Percentiles rank a stretch among this genome's conserved stretches.
These are phyloP conservation scores for Phytophthora boehmeriae DNA, from an alignment of 352 stramenopile species.

Conservation along the genomic window DNA sequence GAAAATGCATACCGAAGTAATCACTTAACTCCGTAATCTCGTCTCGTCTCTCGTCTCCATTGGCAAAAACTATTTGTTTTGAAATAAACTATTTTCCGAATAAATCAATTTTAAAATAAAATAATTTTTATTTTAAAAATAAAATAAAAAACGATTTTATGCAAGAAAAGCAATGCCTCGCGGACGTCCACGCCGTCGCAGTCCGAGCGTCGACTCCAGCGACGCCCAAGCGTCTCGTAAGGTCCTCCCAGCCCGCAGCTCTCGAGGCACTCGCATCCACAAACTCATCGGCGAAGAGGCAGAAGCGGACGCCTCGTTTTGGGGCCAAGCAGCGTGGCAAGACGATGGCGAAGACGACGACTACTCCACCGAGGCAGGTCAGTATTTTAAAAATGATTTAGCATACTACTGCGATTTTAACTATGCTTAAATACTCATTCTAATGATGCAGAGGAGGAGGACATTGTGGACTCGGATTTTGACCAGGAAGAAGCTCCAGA, in stretches of 20 bases:
- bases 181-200: constrained; percentile 14
- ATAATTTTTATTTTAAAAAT: no score
- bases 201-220: constrained; percentile 9
- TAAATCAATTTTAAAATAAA: no score
- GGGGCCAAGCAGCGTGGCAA: constrained; percentile 84
- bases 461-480: constrained; percentile 90
- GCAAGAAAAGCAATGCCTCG: no score
- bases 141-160: no score
- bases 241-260: constrained; percentile 65
- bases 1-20: no score
- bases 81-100: no score
- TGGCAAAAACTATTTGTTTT: no score
- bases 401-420: no score
- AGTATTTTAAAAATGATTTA: no score
- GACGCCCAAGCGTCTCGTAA: constrained; percentile 30
- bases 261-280: constrained; percentile 76
- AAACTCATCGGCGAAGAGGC: constrained; percentile 88
- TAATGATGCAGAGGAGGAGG: constrained; percentile 74
- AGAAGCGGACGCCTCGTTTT: constrained; percentile 89
- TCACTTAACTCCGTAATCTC: no score
- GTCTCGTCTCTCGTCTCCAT: no score
- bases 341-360: constrained; percentile 87
- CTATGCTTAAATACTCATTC: constrained; percentile 8
- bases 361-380: constrained; percentile 89
- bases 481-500: constrained; percentile 83